Base-by-base conservation (phyloP, 345 rosid genomes). In the Sisymbrium altissimum region DNA sequence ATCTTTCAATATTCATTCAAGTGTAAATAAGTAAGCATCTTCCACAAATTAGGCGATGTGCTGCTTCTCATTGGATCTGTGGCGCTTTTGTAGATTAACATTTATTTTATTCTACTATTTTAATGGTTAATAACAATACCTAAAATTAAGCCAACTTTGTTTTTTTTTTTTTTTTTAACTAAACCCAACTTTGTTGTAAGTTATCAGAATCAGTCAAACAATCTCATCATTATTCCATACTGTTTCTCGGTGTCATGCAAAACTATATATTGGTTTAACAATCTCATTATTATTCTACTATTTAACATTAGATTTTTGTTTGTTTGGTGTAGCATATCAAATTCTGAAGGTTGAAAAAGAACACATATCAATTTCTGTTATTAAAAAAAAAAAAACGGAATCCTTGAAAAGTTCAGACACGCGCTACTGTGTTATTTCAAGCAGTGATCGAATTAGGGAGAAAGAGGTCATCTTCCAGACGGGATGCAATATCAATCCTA, bases 1-100 rank as follows among this genome's bases (percentile, higher is more conserved):
- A 68, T 75, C 57, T 68, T 53, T 41, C 32, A 53, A 68, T 74
- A 75, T 68, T 75, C 32, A 68, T 43, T 50, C 25, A 50, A 50
- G 21, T 49, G 46, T 59, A 17, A 17, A 19, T 50, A 68, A 50
- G 56, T 61, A 61, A 21, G 55, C 48, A 60, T 60, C 43, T 75
- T 58, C 60, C 73, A 49, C 61, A 30, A 39, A 59, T 35, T n/a
- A 19, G 49, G 62, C 27, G 78, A 58, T 66, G 35, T 74, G 67
- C 11, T 74, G 67, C 11, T 66, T 66, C 72, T 45, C 27, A 48
- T 41, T 48, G 59, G 23, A 66, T 57, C 13, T 66, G 14, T 55
- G 38, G 70, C 45, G 10, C 39, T 44, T 56, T 39, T 14, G 21
- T 66, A 38, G 30, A 50, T 39, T 39, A 17, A 27, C 41, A 55